phyloP scores from a whole-genome alignment of 2,329 filamentous ascomycete genomes.

The Sporothrix sp. region DNA sequence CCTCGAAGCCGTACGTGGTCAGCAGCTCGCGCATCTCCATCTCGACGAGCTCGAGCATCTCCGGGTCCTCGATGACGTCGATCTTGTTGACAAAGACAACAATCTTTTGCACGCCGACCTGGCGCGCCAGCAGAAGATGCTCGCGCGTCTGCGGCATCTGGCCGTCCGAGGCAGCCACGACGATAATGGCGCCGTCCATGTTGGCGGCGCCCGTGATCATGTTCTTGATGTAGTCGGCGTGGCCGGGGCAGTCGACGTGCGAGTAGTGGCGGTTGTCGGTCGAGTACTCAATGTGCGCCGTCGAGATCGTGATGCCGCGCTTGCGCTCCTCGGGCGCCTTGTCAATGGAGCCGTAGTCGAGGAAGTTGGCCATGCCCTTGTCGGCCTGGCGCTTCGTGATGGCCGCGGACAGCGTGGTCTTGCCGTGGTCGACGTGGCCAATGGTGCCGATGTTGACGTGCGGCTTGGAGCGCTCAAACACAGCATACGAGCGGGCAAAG shows the following conservation, averaged over 20 bases:
- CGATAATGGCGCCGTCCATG: slow-evolving; percentile 99
- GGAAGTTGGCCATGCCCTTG: slow-evolving; percentile 87
- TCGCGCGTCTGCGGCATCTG: slow-evolving; percentile 99
- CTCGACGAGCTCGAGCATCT: slow-evolving; percentile 99
- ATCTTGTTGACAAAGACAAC: slow-evolving; percentile 99
- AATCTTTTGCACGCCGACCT: slow-evolving; percentile 96
- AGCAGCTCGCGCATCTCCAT: slow-evolving; percentile 99
- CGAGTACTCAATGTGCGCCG: slow-evolving; percentile 95
- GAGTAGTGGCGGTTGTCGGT: slow-evolving; percentile 94
- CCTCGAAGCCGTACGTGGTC: slow-evolving; percentile 87
- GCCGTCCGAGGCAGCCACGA: slow-evolving; percentile 94
- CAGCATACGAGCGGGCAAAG: slow-evolving; percentile 55
- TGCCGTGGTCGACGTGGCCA: slow-evolving; percentile 98
- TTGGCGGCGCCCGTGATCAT: slow-evolving; percentile 99
- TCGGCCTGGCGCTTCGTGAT: slow-evolving; percentile 97
- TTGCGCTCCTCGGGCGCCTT: slow-evolving; percentile 99
- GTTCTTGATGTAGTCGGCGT: slow-evolving; percentile 99
- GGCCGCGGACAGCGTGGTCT: slow-evolving; percentile 97
- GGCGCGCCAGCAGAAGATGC: slow-evolving; percentile 92
- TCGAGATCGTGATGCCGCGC: slow-evolving; percentile 99
- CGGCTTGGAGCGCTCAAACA: slow-evolving; percentile 84
- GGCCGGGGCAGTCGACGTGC: slow-evolving; percentile 98
- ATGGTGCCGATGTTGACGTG: slow-evolving; percentile 99
- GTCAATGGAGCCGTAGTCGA: slow-evolving; percentile 96
- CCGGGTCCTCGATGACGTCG: slow-evolving; percentile 90